These are phyloP conservation scores for Crithidia expoeki DNA, from an alignment of 208 protist genomes.

Conservation along the genomic window DNA sequence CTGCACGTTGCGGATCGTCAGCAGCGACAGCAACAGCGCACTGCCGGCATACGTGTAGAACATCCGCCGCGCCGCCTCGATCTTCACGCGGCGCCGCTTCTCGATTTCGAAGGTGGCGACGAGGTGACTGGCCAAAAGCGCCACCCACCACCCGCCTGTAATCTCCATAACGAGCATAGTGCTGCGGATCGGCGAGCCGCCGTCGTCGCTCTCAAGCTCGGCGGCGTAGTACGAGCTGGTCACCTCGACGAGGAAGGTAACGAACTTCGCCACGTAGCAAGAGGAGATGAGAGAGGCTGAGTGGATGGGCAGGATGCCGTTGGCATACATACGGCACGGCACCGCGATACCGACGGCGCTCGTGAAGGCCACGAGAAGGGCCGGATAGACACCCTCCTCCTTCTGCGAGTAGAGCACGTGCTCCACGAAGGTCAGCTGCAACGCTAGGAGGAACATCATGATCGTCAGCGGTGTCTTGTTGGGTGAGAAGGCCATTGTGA, in stretches of 20 bases:
- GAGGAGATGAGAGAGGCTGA: slow-evolving; percentile 62
- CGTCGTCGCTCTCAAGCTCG: slow-evolving; percentile 32
- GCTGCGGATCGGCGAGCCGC: neutral
- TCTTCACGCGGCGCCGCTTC: slow-evolving; percentile 39
- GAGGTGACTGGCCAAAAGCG: slow-evolving; percentile 56
- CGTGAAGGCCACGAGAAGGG: slow-evolving; percentile 69
- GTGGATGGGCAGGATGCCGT: slow-evolving; percentile 52
- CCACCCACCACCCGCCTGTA: slow-evolving; percentile 58
- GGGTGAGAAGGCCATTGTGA: slow-evolving; percentile 69
- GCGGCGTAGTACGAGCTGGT: slow-evolving; percentile 73
- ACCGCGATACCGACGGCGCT: slow-evolving; percentile 63
- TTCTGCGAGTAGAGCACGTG: slow-evolving; percentile 88
- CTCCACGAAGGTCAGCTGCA: slow-evolving; percentile 80
- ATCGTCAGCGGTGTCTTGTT: slow-evolving; percentile 54
- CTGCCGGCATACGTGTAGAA: slow-evolving; percentile 42
- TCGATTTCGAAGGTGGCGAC: slow-evolving; percentile 61
- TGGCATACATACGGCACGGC: slow-evolving; percentile 61
- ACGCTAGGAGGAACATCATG: slow-evolving; percentile 67
- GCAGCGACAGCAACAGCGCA: slow-evolving; percentile 38
- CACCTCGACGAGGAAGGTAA: slow-evolving; percentile 80
- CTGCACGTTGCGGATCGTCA: slow-evolving; percentile 80
- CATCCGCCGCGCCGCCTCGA: slow-evolving; percentile 34
- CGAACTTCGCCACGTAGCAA: slow-evolving; percentile 78
- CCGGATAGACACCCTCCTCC: slow-evolving; percentile 79
- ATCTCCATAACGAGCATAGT: slow-evolving; percentile 36